Evolutionary conservation across 2,329 filamentous ascomycete species (phyloP), one percentile per base, ranked within the genome.

Genomic region (Apiospora marii): DNA sequence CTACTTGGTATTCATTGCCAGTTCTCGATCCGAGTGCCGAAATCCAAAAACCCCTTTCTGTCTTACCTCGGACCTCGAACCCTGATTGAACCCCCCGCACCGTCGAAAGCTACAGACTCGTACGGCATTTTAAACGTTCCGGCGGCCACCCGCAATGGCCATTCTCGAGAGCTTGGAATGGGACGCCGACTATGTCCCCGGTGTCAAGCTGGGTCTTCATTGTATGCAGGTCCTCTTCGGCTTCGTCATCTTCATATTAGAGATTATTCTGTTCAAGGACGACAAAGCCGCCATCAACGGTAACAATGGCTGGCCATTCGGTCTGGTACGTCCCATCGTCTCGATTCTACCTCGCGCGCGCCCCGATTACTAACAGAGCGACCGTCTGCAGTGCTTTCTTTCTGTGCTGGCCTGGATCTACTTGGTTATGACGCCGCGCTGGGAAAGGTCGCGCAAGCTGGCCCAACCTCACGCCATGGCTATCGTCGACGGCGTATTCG

Each of bases 361-460:
- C 22, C 12, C 22, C 27, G 49, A 24, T 61, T 41, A 51, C 69
- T 64, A n/a, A 58, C 30, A 19, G 24, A 34, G 69, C 51, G 37
- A 30, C 24, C 68, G 37, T 30, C 43, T 22, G 70, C 73, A 93
- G 91, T 92, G 89, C 81, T 92, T 92, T 83, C 82, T 93, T 44
- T 87, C 88, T 22, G 84, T 92, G 67, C 90, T 90, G 0, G 89
- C 89, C 64, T 90, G 90, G 84, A 86, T 93, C 73, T 93, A 90
- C 82, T 85, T 92, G 68, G 86, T 89, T 76, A 89, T 92, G 86
- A 88, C 90, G 4, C 91, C 91, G 58, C 86, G 91, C 70, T 92
- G 89, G 80, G 85, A 87, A 68, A 87, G 91, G 74, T 91, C 91
- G 5, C 86, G 89, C 71, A 89, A 85, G 74, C 85, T 91, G 70